Base-by-base conservation (phyloP, 2,329 filamentous ascomycete species). In the Botrytis fragariae region DNA sequence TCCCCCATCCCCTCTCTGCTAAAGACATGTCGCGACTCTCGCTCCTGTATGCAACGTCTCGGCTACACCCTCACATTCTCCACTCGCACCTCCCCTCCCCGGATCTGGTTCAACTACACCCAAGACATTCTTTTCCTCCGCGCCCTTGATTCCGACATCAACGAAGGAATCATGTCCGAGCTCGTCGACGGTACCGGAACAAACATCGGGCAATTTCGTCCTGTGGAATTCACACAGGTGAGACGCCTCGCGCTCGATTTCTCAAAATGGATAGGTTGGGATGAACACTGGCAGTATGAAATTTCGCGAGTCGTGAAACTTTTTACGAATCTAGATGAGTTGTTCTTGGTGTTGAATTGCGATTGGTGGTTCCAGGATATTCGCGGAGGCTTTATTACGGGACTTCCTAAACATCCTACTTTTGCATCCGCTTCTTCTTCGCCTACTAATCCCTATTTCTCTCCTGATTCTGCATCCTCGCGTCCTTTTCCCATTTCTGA, bases 401-500 rank as follows among this genome's bases (percentile, higher is more conserved):
- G 48, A n/a, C 25, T 54, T 14, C 48, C 48, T n/a, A 54, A 16
- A 54, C 48, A 54, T 54, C 48, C 48, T 54, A 54, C 48, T 3
- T 54, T n/a, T 54, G 12, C 48, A n/a, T 54, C 48, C 6, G 48
- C 48, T 4, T 54, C 48, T n/a, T 54, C 48, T n/a, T 54, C 48
- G 0, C 48, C 48, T 3, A 54, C 4, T 6, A n/a, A 54, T 54
- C 48, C 48, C 1, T 54, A 54, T 54, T 54, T 54, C 12, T 54
- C 48, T 2, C 48, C 48, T 14, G 48, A 54, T n/a, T 54, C 48
- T 14, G 48, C 48, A 9, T 59, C 14, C n/a, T 59, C n/a, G n/a
- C 54, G 54, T 3, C 54, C 18, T 1, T 32, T 59, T 5, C 16
- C 29, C 0, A 59, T 59, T 1, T 0, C 29, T 0, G 54, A 20